Conservation (phyloP, 345 rosid genomes). For the Pistacia atlantica region DNA sequence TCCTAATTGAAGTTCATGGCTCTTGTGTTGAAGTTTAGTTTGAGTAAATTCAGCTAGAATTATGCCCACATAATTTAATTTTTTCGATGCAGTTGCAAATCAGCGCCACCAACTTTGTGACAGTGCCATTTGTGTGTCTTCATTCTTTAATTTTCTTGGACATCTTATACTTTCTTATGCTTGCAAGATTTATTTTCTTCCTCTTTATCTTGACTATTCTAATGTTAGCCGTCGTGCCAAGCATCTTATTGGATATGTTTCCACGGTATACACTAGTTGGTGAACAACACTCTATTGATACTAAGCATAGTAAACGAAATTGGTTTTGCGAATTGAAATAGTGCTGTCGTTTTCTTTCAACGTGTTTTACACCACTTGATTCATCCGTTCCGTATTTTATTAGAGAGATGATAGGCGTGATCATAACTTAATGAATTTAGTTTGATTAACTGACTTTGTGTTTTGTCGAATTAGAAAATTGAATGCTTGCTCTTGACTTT, state of each 20-base stretch:
- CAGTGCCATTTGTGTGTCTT: slow-evolving; percentile 9
- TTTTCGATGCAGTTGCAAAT: background rate
- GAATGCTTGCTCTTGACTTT: background rate
- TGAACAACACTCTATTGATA: background rate
- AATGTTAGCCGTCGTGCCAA: background rate
- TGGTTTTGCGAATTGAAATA: background rate
- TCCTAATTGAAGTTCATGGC: slow-evolving; percentile 8
- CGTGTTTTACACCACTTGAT: background rate
- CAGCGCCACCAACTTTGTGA: slow-evolving; percentile 18
- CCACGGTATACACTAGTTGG: background rate
- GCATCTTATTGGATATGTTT: background rate
- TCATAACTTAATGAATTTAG: no score
- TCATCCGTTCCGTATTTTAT: no score
- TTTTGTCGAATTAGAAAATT: background rate
- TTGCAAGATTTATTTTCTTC: slow-evolving; percentile 19
- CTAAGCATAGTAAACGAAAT: background rate
- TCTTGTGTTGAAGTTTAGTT: slow-evolving; percentile 18
- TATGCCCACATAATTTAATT: background rate
- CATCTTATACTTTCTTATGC: slow-evolving; percentile 18
- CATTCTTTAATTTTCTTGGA: slow-evolving; percentile 17
- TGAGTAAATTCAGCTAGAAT: background rate
- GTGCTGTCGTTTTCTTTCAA: background rate
- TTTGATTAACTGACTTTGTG: background rate
- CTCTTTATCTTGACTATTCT: background rate
- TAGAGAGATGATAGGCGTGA: no score